Percentiles rank a stretch among this genome's conserved stretches.
Evolutionary conservation across 495 filamentous ascomycete genomes (phyloP).

Genomic region (Xylaria telfairii): DNA sequence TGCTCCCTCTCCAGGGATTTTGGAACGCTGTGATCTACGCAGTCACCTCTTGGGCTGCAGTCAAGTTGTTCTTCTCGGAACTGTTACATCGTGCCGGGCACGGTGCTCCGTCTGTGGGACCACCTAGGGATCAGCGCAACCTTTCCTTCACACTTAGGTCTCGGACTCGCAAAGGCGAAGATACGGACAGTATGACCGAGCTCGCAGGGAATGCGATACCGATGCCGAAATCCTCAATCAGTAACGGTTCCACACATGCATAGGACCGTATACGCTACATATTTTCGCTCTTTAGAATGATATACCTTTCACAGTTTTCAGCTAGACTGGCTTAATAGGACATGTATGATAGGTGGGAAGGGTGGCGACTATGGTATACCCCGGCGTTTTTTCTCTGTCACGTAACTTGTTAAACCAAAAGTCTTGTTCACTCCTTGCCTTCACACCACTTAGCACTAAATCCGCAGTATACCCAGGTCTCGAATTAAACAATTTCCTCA

Average conservation of each 20-base stretch:
- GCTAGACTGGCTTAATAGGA: not conserved
- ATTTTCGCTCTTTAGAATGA: not conserved
- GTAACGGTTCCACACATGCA: not conserved
- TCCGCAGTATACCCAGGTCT: not conserved
- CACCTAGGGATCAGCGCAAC: constrained; percentile 30
- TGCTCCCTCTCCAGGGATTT: constrained; percentile 84
- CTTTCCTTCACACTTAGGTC: constrained; percentile 28
- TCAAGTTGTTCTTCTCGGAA: constrained; percentile 44
- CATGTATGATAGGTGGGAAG: not conserved
- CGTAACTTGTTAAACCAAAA: not conserved
- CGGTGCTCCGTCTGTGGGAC: constrained; percentile 29
- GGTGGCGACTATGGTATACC: constrained; percentile 14
- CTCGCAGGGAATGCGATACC: constrained; percentile 31
- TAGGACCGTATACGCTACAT: not conserved
- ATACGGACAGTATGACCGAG: constrained; percentile 53
- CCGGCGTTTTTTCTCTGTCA: not conserved
- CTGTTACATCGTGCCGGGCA: constrained; percentile 17
- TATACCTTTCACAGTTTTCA: not conserved
- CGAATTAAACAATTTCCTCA: not conserved
- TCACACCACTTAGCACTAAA: not conserved
- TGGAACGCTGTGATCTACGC: constrained; percentile 86
- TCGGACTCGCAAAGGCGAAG: constrained; percentile 29
- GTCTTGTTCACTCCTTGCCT: not conserved
- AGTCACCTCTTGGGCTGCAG: constrained; percentile 63
- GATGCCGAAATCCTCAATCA: constrained; percentile 16